Evolutionary conservation across 23 red algal species (phyloP).

Genomic region (Gracilaria caudata): DNA sequence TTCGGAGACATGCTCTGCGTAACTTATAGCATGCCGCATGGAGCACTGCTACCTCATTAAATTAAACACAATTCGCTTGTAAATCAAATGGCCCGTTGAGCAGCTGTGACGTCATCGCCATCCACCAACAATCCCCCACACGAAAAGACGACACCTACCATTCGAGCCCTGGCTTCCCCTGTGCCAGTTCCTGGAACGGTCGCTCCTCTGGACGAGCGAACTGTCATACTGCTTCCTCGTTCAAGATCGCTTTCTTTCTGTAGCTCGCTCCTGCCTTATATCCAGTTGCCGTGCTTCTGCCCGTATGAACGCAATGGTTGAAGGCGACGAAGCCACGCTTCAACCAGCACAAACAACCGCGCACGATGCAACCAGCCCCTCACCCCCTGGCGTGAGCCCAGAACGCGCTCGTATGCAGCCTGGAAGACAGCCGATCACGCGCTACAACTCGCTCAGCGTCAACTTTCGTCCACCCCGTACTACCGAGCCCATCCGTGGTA

Average conservation of each 20-base stretch:
- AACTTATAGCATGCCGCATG: too few species aligned
- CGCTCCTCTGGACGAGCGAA: too few species aligned
- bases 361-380: not conserved
- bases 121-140: too few species aligned
- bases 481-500: not conserved
- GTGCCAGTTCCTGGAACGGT: too few species aligned
- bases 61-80: not conserved
- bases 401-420: not conserved
- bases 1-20: too few species aligned
- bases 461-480: conserved; percentile 15
- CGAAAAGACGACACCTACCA: too few species aligned
- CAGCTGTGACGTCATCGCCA: too few species aligned
- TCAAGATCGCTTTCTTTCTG: too few species aligned
- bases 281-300: not conserved
- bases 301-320: not conserved
- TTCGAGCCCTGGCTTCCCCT: too few species aligned
- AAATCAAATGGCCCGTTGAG: not conserved
- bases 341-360: not conserved
- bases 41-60: too few species aligned
- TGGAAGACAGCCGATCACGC: conserved; percentile 32
- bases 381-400: not conserved
- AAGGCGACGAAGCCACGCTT: not conserved
- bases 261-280: not conserved
- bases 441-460: conserved; percentile 49
- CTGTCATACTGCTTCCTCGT: too few species aligned